These are phyloP conservation scores for Tuber indicum DNA, from an alignment of 495 filamentous ascomycete species.

Conservation along the genomic window DNA sequence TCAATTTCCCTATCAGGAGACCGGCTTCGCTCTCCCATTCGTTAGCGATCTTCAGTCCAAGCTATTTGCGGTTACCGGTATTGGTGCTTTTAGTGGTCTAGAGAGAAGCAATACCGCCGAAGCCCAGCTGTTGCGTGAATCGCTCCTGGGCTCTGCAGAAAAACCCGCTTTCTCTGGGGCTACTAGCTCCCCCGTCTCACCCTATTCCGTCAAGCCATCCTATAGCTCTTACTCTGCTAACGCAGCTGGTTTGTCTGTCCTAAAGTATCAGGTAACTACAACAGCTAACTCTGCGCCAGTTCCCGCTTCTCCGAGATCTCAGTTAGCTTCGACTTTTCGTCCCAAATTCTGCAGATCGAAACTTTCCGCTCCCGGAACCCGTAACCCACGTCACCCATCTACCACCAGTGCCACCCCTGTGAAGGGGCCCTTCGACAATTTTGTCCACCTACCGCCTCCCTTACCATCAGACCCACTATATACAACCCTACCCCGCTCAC, in stretches of 20 bases:
- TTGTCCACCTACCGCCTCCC: neutral
- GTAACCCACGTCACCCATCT: neutral
- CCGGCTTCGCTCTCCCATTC: neutral
- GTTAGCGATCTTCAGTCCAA: neutral
- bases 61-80: neutral
- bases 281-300: neutral
- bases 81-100: neutral
- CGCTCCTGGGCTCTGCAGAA: neutral
- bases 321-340: neutral
- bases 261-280: neutral
- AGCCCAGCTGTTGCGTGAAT: neutral
- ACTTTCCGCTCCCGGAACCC: neutral
- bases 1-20: neutral
- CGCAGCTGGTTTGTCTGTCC: neutral
- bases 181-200: neutral
- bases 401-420: neutral
- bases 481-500: neutral
- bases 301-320: neutral
- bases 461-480: neutral
- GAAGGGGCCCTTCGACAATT: neutral
- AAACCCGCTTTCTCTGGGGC: neutral
- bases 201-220: neutral
- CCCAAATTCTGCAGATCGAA: neutral
- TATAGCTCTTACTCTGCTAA: neutral
- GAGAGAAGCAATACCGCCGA: neutral